Percentiles rank a stretch among this genome's conserved stretches.
Evolutionary conservation across 129 eudicot genomes (phyloP).

Genomic region (Tanacetum coccineum): DNA sequence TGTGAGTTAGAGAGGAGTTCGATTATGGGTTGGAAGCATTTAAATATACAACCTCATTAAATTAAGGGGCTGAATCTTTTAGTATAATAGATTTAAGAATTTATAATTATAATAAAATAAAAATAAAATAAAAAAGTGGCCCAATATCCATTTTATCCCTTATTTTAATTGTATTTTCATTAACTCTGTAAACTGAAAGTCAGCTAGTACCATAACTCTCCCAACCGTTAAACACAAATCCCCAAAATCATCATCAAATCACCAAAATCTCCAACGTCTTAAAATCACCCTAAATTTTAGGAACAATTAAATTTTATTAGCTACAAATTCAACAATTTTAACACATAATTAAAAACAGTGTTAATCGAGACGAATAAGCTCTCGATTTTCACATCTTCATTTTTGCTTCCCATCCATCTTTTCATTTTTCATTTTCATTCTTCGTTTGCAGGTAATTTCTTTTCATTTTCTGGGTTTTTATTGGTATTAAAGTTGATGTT

Average conservation of each 20-base stretch:
- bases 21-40: too few relatives aligned
- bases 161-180: too few relatives aligned
- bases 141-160: too few relatives aligned
- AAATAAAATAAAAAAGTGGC: too few relatives aligned
- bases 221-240: slow-evolving; percentile 37
- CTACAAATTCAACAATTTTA: neutral
- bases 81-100: too few relatives aligned
- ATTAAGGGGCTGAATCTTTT: too few relatives aligned
- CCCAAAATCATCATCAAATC: neutral
- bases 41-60: too few relatives aligned
- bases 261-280: slow-evolving; percentile 26
- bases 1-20: too few relatives aligned
- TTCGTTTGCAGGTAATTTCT: slow-evolving; percentile 21
- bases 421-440: slow-evolving; percentile 7
- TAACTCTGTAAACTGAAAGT: slow-evolving; percentile 20
- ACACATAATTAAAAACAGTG: slow-evolving; percentile 20
- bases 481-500: too few relatives aligned
- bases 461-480: too few relatives aligned
- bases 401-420: slow-evolving; percentile 23
- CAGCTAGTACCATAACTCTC: slow-evolving; percentile 8
- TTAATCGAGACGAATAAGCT: slow-evolving; percentile 5
- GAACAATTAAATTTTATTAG: slow-evolving; percentile 9
- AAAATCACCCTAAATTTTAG: neutral
- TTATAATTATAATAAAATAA: too few relatives aligned
- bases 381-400: slow-evolving; percentile 16